Base-by-base conservation (phyloP, 768 basidiomycete genomes). In the Lyophyllum decastes region DNA sequence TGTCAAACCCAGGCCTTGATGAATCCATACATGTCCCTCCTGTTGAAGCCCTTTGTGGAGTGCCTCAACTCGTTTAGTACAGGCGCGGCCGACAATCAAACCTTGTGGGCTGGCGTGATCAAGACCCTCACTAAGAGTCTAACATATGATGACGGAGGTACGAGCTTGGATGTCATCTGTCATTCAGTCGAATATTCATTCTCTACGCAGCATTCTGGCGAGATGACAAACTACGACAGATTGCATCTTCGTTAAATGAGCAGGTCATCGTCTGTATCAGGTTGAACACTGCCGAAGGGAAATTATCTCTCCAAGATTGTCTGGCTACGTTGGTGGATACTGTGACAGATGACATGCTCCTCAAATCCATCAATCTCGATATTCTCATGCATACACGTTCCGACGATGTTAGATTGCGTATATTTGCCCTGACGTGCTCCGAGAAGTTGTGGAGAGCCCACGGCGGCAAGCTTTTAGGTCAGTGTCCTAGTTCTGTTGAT, bases 341-440 rank as follows among this genome's bases (percentile, higher is more conserved):
- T 34, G 78, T 79, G 34, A 73, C 76, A 19, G 81, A 81, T 65
- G 87, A 89, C 66, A 77, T 80, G 34, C 69, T 90, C 17, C 83
- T 95, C 61, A 96, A 97, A 70, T 68, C 78, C 9, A 76, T 97
- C 72, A 98, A 98, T 76, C 78, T 92, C 21, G 81, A 86, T 54
- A 68, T 98, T 26, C 82, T 97, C 52, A 91, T 96, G 87, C 86
- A 92, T 59, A 96, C 94, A 0, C 88, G 95, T 16, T 89, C 90
- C 4, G 95, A 97, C 54, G 88, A 92, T 58, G 73, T 81, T 2
- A 77, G 78, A 19, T 71, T 87, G n/a, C 84, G 94, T 7, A 68
- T 93, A 11, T 80, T 83, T 48, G 92, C 94, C 1, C 71, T 98
- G 48, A 69, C 75, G 7, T 89, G 86, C 61, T 76, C 89, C 14